Evolutionary conservation across 139 green algal genomes (phyloP).

Genomic region (Tetraselmis chui): DNA sequence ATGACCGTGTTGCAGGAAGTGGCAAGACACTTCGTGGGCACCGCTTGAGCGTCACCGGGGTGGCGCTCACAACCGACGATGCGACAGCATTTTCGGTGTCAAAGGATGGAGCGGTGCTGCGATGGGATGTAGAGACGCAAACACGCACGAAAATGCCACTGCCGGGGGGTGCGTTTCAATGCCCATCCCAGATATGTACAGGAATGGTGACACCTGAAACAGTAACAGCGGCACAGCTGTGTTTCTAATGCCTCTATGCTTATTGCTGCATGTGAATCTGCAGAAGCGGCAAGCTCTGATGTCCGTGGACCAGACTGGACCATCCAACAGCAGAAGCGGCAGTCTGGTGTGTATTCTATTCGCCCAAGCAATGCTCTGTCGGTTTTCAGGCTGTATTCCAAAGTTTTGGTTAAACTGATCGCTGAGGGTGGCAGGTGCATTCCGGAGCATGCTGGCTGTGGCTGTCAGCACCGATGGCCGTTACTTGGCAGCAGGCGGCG

Average conservation of each 20-base stretch:
- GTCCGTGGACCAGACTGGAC: constrained; percentile 15
- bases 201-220: no score
- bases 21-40: constrained; percentile 14
- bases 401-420: no score
- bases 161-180: constrained; percentile 1
- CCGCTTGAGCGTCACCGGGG: constrained; percentile 52
- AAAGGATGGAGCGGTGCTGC: constrained; percentile 74
- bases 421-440: no score
- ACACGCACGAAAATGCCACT: constrained; percentile 25
- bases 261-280: no score
- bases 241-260: no score
- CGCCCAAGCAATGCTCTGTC: no score
- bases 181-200: no score
- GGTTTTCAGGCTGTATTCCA: no score
- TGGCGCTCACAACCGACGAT: constrained; percentile 69
- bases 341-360: no score
- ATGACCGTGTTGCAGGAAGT: neutral
- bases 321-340: neutral
- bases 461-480: constrained; percentile 60
- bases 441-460: constrained; percentile 47
- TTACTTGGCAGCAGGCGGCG: constrained; percentile 74
- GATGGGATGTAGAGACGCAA: constrained; percentile 69
- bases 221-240: no score
- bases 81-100: constrained; percentile 54
- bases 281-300: neutral